Evolutionary conservation across 192 early-diverging fungal genomes (phyloP), one percentile per base, ranked within the genome.

Genomic region (Globomyces pollinis-pini): DNA sequence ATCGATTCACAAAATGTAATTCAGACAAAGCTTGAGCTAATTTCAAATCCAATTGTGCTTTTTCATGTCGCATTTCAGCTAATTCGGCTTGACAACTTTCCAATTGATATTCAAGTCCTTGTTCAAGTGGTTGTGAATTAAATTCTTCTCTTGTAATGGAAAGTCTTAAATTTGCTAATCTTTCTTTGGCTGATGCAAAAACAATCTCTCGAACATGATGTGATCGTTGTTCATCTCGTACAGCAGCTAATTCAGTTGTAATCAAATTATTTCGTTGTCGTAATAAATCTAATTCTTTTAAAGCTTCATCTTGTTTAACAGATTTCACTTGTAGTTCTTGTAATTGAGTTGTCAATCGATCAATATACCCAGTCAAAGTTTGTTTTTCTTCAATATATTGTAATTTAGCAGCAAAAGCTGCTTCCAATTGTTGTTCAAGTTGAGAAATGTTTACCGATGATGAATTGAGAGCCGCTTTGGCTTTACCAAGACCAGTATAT

Each of bases 11-110:
- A 44, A 57, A 57, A 16, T 57, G 24, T 15, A 57, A 31, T 21
- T 57, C 28, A 6, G 55, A 28, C 35, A 57, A 33, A 3, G 55
- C 29, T 44, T 57, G 55, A 3, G 55, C n/a, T 20, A 57, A 16
- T 30, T 33, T 57, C 9, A 57, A n/a, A 23, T 57, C 55, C n/a
- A 57, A n/a, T 7, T 57, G 28, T 2, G 55, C 55, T 7, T 57
- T 57, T 55, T 55, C 53, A n/a, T 55, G 53, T 8, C 29, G 33
- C 13, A 55, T n/a, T n/a, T 35, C 23, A 13, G 53, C 53, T 9
- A 55, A 18, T 41, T 55, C 29, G 7, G 53, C n/a, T 2, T 41
- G 21, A 18, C 29, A 55, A 23, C 23, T 18, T 6, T 1, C 53
- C 2, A 55, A n/a, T 34, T 55, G 29, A 5, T 20, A 4, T 9